Conservation (phyloP, 2,329 filamentous ascomycete species). For the Aureobasidium vineae region DNA sequence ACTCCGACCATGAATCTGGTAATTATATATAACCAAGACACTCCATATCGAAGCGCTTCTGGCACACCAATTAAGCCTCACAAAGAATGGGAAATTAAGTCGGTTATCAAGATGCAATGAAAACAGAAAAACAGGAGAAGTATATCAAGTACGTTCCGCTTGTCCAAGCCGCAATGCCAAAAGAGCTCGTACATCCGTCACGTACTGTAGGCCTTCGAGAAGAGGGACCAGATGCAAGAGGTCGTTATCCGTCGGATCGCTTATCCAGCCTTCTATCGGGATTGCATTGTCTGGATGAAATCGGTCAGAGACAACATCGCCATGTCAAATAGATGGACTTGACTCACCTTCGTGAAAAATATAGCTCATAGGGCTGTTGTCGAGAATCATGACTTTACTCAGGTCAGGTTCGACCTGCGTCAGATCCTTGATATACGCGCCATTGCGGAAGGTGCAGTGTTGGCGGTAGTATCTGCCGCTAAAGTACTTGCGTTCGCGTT, state of each 20-base stretch:
- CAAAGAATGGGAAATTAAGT: not conserved
- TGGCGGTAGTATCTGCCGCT: slow-evolving; percentile 91
- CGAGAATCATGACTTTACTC: slow-evolving; percentile 97
- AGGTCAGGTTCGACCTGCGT: slow-evolving; percentile 94
- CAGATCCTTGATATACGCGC: slow-evolving; percentile 97
- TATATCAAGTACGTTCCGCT: slow-evolving; percentile 36
- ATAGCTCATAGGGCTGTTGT: slow-evolving; percentile 97
- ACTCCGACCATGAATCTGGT: not conserved
- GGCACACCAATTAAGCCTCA: not conserved
- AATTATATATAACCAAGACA: not conserved
- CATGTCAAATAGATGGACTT: not conserved
- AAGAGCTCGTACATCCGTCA: slow-evolving; percentile 89
- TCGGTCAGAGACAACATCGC: not conserved
- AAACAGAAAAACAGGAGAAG: not conserved
- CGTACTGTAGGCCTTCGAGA: slow-evolving; percentile 92
- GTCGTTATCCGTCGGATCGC: slow-evolving; percentile 94
- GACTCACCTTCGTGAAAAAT: slow-evolving; percentile 90
- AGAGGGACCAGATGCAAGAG: slow-evolving; percentile 88
- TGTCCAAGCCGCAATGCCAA: slow-evolving; percentile 87
- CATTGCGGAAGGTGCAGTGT: slow-evolving; percentile 93
- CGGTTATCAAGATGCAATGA: not conserved
- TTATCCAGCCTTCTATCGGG: slow-evolving; percentile 99
- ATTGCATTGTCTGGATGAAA: slow-evolving; percentile 81
- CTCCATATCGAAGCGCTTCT: no score
- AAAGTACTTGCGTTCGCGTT: slow-evolving; percentile 96